Conservation (phyloP, 352 stramenopile genomes). For the Ophiocytium majus region DNA sequence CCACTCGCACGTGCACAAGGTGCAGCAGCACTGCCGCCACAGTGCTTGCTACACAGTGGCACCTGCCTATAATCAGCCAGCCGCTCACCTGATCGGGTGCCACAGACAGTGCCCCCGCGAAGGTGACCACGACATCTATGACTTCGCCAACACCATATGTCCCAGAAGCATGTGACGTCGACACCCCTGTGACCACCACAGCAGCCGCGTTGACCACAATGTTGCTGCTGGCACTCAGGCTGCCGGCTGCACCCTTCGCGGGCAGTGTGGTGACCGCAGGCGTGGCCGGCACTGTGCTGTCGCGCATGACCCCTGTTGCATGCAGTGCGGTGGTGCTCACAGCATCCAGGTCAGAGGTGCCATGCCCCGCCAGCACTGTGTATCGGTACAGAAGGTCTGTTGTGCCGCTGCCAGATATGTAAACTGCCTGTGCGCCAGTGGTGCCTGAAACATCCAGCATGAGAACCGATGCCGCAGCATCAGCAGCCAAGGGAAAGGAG, state of each 20-base stretch:
- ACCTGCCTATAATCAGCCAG: too few relatives aligned
- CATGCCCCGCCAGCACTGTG: slow-evolving; percentile 5
- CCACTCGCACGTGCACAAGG: too few relatives aligned
- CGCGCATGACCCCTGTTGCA: not conserved
- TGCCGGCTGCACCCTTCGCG: not conserved
- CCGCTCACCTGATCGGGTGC: too few relatives aligned
- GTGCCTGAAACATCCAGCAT: not conserved
- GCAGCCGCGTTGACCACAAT: not conserved
- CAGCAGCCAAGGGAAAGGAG: not conserved
- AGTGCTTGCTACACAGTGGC: too few relatives aligned
- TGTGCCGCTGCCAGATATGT: not conserved
- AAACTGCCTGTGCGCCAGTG: slow-evolving; percentile 10
- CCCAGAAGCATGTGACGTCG: not conserved
- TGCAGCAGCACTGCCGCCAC: too few relatives aligned
- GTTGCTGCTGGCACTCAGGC: not conserved
- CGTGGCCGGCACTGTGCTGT: not conserved
- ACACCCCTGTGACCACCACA: not conserved
- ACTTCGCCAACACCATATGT: slow-evolving; percentile 17
- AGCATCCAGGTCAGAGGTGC: not conserved
- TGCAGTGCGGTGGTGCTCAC: not conserved
- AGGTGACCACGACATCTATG: too few relatives aligned
- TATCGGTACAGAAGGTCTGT: not conserved
- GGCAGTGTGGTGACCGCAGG: not conserved
- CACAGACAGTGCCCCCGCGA: too few relatives aligned
- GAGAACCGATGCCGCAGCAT: slow-evolving; percentile 5